Evolutionary conservation across 805 yeast genomes (phyloP), one percentile per base, ranked within the genome.

Genomic region (Osmozyma mogii): DNA sequence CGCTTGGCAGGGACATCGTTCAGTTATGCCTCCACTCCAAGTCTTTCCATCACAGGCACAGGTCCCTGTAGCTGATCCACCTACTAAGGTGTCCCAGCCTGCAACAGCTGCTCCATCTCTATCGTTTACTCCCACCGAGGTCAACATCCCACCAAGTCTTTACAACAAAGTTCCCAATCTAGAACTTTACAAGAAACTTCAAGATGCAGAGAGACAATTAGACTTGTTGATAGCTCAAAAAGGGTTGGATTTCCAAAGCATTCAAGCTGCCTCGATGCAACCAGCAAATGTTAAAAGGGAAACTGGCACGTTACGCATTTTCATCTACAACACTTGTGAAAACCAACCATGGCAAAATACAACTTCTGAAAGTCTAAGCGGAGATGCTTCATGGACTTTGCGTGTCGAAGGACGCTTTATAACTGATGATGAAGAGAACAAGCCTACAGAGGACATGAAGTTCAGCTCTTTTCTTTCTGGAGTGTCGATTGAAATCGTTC

Each of bases 371-470:
- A n/a, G n/a, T n/a, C n/a, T n/a, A n/a, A n/a, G n/a, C n/a, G n/a
- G n/a, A n/a, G n/a, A n/a, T n/a, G 70, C 84, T 3, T 52, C 72
- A 1, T 89, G 96, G 96, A 81, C 92, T 1, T 67, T 89, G 41
- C 68, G 94, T 34, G 71, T 92, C 15, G 97, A 92, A 55, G 98
- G 98, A 9, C 65, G 88, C 35, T 58, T 84, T 15, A 58, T 88
- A 12, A 59, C 69, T 10, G 44, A 38, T 12, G 24, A 32, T n/a
- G 29, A 33, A 11, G 25, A 27, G 6, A 28, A 27, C 18, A 11
- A 25, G 10, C 35, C 32, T 3, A 26, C 32, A 13, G 43, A 29
- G 11, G 31, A 34, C 11, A 27, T 33, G 32, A 43, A 41, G 32
- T 83, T 88, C 56, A 78, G 87, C 38, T 69, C 88, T 3, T 84